phyloP scores from a whole-genome alignment of 2,329 filamentous ascomycete genomes.

The Ophiocordyceps robertsii region DNA sequence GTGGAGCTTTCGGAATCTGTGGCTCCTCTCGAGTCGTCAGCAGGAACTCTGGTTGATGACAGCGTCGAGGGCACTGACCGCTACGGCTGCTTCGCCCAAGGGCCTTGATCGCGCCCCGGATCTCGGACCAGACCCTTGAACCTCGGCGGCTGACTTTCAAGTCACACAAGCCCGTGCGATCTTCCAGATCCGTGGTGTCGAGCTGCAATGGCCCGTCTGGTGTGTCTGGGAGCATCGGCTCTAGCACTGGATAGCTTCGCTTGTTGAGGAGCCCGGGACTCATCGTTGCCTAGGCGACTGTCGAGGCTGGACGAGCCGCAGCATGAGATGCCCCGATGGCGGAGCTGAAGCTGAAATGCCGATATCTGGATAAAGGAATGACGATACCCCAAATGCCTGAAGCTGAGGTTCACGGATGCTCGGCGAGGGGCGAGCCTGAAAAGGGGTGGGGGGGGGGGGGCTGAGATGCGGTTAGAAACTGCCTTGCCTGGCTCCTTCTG shows the following conservation, averaged over 20 bases:
- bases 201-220: conserved; percentile 2
- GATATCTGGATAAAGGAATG: conserved; percentile 1
- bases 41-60: too few relatives aligned
- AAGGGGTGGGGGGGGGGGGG: too few relatives aligned
- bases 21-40: background rate
- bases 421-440: background rate
- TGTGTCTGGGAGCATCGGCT: conserved; percentile 6
- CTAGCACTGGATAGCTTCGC: conserved; percentile 11
- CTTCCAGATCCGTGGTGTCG: background rate
- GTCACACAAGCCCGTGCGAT: background rate
- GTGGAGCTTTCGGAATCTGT: conserved; percentile 12
- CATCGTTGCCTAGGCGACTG: conserved; percentile 13
- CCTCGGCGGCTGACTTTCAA: conserved; percentile 13
- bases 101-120: conserved; percentile 18
- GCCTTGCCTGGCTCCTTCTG: too few relatives aligned
- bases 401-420: background rate
- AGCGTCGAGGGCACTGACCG: conserved; percentile 6
- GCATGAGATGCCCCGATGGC: too few relatives aligned
- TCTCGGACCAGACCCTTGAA: conserved; percentile 20
- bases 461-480: background rate
- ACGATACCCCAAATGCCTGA: background rate
- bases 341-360: background rate
- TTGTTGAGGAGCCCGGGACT: conserved; percentile 12
- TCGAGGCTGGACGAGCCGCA: too few relatives aligned
- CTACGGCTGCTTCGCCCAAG: conserved; percentile 16